A percentile compares a stretch with the other conserved stretches of the same genome.
Evolutionary conservation across 2,329 filamentous ascomycete species (phyloP).

Genomic region (Lanzia echinophila): DNA sequence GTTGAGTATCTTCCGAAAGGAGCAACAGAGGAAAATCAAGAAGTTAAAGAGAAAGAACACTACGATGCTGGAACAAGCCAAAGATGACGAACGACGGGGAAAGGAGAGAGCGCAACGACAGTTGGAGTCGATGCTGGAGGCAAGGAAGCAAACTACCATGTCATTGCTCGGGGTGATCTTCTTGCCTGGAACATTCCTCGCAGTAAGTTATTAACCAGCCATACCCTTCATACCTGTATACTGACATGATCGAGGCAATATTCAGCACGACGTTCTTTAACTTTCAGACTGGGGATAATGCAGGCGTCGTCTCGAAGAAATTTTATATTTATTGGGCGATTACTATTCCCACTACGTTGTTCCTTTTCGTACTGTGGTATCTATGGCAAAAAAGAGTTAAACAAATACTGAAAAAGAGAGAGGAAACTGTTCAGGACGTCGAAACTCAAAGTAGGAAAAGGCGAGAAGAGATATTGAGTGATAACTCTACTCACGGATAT

Average conservation of each 20-base stretch:
- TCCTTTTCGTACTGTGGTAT: neutral
- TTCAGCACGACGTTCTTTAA: neutral
- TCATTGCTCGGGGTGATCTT: slow-evolving; percentile 7
- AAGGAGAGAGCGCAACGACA: slow-evolving; percentile 6
- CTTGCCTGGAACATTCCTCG: slow-evolving; percentile 6
- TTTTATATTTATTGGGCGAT: neutral
- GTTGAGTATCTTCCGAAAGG: slow-evolving; percentile 4
- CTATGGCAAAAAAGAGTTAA: neutral
- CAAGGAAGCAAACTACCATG: slow-evolving; percentile 7
- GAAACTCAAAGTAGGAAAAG: neutral
- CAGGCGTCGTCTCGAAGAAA: neutral
- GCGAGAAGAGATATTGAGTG: neutral
- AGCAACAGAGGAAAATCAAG: slow-evolving; percentile 1
- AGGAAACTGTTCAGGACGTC: neutral
- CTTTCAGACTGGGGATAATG: neutral
- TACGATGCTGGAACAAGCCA: neutral
- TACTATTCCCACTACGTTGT: neutral
- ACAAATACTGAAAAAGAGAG: neutral
- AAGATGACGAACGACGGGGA: slow-evolving; percentile 2
- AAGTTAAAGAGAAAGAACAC: slow-evolving; percentile 1
- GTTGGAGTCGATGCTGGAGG: slow-evolving; percentile 4
- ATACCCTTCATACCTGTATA: neutral
- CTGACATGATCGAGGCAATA: neutral
- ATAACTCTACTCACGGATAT: neutral
- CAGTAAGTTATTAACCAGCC: neutral